phyloP scores from a whole-genome alignment of 2,329 filamentous ascomycete genomes.

The Colletotrichum sp. region DNA sequence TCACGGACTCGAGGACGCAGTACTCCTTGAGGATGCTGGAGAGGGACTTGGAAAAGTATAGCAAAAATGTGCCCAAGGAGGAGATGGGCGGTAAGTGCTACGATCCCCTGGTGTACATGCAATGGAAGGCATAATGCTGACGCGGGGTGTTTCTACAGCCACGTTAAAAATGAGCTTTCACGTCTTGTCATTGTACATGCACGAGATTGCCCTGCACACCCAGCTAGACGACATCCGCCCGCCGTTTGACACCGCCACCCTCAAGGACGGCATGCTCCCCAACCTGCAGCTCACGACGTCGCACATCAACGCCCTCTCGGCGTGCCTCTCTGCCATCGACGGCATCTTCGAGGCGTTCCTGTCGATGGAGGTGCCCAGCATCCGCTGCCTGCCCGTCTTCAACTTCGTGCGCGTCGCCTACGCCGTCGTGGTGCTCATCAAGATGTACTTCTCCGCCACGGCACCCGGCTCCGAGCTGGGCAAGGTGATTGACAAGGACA shows the following conservation, averaged over 20 bases:
- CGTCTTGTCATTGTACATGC: slow-evolving; percentile 73
- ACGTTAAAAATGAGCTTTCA: slow-evolving; percentile 68
- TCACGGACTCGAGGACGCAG: slow-evolving; percentile 68
- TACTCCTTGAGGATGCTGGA: slow-evolving; percentile 70
- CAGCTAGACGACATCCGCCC: slow-evolving; percentile 60
- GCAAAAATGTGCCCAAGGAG: slow-evolving; percentile 55
- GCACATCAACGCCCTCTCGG: slow-evolving; percentile 70
- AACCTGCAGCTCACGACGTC: slow-evolving; percentile 53
- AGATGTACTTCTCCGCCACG: slow-evolving; percentile 72
- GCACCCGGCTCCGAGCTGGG: slow-evolving; percentile 69
- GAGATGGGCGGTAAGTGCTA: slow-evolving; percentile 59
- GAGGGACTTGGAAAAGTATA: slow-evolving; percentile 66
- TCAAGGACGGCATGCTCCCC: slow-evolving; percentile 46
- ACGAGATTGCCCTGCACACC: slow-evolving; percentile 75
- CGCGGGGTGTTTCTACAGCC: slow-evolving; percentile 41
- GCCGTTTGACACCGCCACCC: slow-evolving; percentile 49
- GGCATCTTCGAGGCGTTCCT: slow-evolving; percentile 70
- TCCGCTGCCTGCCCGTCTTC: slow-evolving; percentile 72
- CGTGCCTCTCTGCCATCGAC: slow-evolving; percentile 71
- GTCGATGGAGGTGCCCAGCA: slow-evolving; percentile 59
- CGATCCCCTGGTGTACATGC: accelerated
- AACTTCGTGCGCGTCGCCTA: slow-evolving; percentile 76
- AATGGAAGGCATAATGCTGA: slow-evolving; percentile 5
- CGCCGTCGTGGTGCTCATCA: slow-evolving; percentile 73
- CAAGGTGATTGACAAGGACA: slow-evolving; percentile 70